Conservation (phyloP, 164 flowering plant genomes). For the Protea cynaroides region DNA sequence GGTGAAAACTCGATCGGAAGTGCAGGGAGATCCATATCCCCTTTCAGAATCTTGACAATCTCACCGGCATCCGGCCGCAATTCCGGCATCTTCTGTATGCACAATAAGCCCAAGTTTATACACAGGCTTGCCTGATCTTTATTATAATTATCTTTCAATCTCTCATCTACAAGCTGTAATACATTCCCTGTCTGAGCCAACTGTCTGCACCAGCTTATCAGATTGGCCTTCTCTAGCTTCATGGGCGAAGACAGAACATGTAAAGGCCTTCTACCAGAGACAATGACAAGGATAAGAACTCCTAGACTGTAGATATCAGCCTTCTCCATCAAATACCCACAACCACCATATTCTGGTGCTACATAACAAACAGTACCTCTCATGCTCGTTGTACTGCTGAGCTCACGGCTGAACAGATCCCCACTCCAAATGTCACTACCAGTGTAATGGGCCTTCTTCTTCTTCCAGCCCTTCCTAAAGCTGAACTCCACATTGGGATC, state of each 20-base stretch:
- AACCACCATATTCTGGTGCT: slow-evolving; percentile 93
- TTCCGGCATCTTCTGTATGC: slow-evolving; percentile 90
- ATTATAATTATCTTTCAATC: slow-evolving; percentile 47
- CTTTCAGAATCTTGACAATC: slow-evolving; percentile 70
- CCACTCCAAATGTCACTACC: slow-evolving; percentile 92
- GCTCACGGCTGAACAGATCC: slow-evolving; percentile 87
- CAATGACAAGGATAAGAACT: slow-evolving; percentile 79
- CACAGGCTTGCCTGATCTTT: slow-evolving; percentile 72
- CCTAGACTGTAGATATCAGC: slow-evolving; percentile 93
- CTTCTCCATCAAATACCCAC: slow-evolving; percentile 86
- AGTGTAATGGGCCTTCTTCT: slow-evolving; percentile 30
- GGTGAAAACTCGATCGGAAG: slow-evolving; percentile 84
- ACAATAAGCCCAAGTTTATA: slow-evolving; percentile 73
- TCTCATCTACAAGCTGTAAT: slow-evolving; percentile 79
- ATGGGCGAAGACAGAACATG: slow-evolving; percentile 89
- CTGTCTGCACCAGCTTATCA: slow-evolving; percentile 87
- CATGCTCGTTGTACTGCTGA: slow-evolving; percentile 99
- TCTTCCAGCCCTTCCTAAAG: slow-evolving; percentile 71
- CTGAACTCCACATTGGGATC: slow-evolving; percentile 59
- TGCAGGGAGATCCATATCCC: slow-evolving; percentile 75
- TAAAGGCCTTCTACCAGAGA: slow-evolving; percentile 91
- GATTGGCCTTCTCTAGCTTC: slow-evolving; percentile 93
- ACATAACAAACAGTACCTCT: slow-evolving; percentile 95
- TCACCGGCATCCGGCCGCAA: slow-evolving; percentile 82
- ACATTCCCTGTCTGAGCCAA: slow-evolving; percentile 74